These are phyloP conservation scores for Beauveria australis DNA, from an alignment of 2,329 filamentous ascomycete species.

Conservation along the genomic window DNA sequence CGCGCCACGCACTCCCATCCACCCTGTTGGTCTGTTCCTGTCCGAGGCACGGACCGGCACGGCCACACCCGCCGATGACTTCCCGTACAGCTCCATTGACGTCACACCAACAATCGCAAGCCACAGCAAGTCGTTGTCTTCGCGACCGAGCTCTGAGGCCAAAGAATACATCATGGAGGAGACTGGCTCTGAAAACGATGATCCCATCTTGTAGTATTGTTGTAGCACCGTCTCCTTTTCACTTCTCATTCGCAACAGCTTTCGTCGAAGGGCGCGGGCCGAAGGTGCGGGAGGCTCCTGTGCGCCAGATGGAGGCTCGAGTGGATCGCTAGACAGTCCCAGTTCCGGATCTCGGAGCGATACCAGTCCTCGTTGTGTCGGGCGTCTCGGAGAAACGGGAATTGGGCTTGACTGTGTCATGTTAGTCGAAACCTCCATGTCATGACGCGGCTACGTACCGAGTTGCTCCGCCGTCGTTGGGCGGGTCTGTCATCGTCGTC, in stretches of 20 bases:
- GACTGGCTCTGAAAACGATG: constrained; percentile 89
- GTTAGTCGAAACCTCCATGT: neutral
- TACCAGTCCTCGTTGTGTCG: constrained; percentile 51
- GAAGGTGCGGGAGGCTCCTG: constrained; percentile 57
- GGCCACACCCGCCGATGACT: constrained; percentile 72
- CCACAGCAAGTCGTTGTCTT: constrained; percentile 96
- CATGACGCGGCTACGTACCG: constrained; percentile 43
- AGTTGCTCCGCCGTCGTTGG: constrained; percentile 81
- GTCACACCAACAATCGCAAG: constrained; percentile 88
- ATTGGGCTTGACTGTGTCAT: constrained; percentile 53
- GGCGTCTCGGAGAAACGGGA: constrained; percentile 53
- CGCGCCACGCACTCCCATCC: constrained; percentile 75
- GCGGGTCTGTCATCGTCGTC: constrained; percentile 68
- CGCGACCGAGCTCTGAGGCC: constrained; percentile 86
- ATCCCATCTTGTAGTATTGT: constrained; percentile 77
- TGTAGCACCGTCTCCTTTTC: constrained; percentile 71
- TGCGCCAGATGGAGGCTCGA: constrained; percentile 49
- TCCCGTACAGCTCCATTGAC: constrained; percentile 86
- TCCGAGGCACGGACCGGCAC: constrained; percentile 48
- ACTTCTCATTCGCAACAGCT: constrained; percentile 64
- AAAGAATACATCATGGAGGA: constrained; percentile 92
- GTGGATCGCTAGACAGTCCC: constrained; percentile 39
- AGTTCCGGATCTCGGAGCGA: constrained; percentile 41
- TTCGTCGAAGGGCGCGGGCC: constrained; percentile 61
- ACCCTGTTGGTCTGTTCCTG: constrained; percentile 54